phyloP scores from a whole-genome alignment of 805 yeast species.

The Soucietia sequanensis region DNA sequence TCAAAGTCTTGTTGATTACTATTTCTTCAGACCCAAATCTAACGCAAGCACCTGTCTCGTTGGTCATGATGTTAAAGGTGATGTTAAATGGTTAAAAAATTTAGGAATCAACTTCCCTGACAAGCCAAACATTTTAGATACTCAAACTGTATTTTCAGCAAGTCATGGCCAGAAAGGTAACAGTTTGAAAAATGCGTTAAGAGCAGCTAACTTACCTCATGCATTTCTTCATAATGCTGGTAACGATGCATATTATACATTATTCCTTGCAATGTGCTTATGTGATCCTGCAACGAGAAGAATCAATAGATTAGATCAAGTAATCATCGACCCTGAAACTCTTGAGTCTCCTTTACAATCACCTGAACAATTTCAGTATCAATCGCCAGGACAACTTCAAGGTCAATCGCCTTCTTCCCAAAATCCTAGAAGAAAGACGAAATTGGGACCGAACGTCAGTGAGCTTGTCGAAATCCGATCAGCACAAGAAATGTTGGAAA shows the following conservation, averaged over 20 bases:
- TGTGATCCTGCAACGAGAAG: conserved; percentile 43
- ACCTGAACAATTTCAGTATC: too few species aligned
- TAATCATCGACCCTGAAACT: background rate
- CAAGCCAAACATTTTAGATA: conserved; percentile 37
- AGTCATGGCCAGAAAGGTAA: conserved; percentile 41
- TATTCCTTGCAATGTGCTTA: conserved; percentile 47
- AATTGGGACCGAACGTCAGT: conserved; percentile 1
- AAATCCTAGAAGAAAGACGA: background rate
- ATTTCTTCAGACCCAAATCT: conserved; percentile 29
- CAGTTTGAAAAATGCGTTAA: conserved; percentile 45
- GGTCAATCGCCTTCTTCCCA: too few species aligned
- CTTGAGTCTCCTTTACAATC: too few species aligned
- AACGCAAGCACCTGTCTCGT: conserved; percentile 37
- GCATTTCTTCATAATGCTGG: conserved; percentile 67
- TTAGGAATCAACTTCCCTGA: conserved; percentile 48
- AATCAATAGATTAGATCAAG: background rate
- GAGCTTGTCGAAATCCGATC: conserved; percentile 1
- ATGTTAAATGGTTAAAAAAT: conserved; percentile 47
- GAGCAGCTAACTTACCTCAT: conserved; percentile 50
- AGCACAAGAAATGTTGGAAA: conserved; percentile 1
- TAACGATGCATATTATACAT: conserved; percentile 65
- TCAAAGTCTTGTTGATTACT: conserved; percentile 44
- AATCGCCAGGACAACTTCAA: too few species aligned
- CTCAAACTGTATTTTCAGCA: conserved; percentile 42
- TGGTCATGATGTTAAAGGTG: conserved; percentile 64